Evolutionary conservation across 2,329 filamentous ascomycete genomes (phyloP).

Genomic region (Botrytis byssoidea): DNA sequence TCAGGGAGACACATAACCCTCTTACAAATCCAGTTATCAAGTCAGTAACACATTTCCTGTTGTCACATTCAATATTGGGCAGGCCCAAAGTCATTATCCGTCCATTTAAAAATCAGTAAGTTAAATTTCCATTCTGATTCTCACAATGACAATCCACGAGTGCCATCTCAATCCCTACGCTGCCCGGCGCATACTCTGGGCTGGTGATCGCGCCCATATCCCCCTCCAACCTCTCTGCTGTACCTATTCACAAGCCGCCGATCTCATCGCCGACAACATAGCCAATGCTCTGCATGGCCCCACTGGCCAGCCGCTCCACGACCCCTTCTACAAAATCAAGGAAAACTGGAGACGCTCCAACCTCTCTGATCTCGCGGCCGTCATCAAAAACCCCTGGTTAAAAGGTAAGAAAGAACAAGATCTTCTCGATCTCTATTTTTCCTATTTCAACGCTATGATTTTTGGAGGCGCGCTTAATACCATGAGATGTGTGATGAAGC

Average conservation of each 20-base stretch:
- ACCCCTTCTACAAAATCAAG: conserved; percentile 13
- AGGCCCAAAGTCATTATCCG: background rate
- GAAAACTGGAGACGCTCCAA: conserved; percentile 3
- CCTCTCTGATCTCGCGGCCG: background rate
- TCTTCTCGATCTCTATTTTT: conserved; percentile 11
- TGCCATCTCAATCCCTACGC: conserved; percentile 20
- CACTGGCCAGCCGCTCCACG: background rate
- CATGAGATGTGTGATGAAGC: conserved; percentile 8
- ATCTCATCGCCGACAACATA: conserved; percentile 16
- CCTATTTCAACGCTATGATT: conserved; percentile 15
- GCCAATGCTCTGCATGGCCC: conserved; percentile 4
- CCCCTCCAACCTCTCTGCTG: conserved; percentile 15
- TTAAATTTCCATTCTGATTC: background rate
- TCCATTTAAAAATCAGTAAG: background rate
- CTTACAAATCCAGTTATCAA: background rate
- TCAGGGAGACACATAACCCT: background rate
- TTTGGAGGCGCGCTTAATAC: conserved; percentile 18
- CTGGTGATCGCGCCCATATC: background rate
- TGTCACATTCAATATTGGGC: conserved; percentile 5
- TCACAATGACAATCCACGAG: conserved; percentile 15
- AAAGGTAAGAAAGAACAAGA: conserved; percentile 12
- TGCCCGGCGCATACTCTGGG: conserved; percentile 13
- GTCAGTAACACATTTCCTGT: background rate
- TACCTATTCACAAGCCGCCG: conserved; percentile 17
- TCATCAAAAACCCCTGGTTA: conserved; percentile 17